phyloP scores from a whole-genome alignment of 257 asterid species.

The Anisodus tanguticus region DNA sequence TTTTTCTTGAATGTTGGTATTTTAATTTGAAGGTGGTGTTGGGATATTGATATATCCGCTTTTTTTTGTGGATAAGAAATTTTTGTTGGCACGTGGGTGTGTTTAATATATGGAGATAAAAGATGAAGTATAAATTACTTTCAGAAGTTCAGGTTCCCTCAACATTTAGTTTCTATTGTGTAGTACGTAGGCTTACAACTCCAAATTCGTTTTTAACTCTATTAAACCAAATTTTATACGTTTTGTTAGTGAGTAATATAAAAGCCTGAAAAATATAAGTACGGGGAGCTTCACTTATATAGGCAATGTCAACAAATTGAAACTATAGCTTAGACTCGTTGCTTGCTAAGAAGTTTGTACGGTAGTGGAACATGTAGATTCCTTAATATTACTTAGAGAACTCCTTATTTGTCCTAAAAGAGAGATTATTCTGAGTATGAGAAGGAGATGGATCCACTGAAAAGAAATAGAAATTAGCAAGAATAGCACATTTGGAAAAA shows the following conservation, averaged over 20 bases:
- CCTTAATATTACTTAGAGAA: neutral
- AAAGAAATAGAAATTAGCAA: neutral
- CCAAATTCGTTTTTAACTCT: neutral
- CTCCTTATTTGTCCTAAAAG: neutral
- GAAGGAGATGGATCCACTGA: neutral
- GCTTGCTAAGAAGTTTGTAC: neutral
- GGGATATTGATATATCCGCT: slow-evolving; percentile 1
- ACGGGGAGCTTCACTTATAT: neutral
- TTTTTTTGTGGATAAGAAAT: slow-evolving; percentile 28
- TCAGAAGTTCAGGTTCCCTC: neutral
- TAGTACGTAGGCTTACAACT: neutral
- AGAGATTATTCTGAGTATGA: neutral
- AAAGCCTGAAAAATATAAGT: neutral
- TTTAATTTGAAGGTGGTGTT: neutral
- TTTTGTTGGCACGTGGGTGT: neutral
- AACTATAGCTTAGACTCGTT: neutral
- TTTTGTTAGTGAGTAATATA: slow-evolving; percentile 19
- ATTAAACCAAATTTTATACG: neutral
- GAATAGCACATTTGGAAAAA: neutral
- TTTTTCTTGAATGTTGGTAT: neutral
- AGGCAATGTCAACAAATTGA: neutral
- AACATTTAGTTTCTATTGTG: neutral
- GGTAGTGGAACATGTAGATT: neutral
- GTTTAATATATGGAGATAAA: neutral
- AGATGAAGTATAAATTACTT: neutral